A percentile compares a stretch with the other conserved stretches of the same genome.
These are phyloP conservation scores for Fusarium odoratissimum DNA, from an alignment of 2,329 filamentous ascomycete genomes.

Conservation along the genomic window DNA sequence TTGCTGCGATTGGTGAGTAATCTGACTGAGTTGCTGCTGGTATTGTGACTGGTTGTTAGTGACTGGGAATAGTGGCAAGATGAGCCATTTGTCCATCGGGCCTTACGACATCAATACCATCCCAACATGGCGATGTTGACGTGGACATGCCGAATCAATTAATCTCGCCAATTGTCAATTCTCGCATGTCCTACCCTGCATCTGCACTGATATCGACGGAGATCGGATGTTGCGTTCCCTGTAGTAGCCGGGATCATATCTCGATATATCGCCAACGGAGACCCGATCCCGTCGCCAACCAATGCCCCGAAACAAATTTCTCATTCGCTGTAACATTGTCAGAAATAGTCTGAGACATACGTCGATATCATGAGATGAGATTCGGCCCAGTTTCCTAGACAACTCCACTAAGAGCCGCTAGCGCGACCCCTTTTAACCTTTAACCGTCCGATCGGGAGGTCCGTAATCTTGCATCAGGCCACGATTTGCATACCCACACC, in stretches of 20 bases:
- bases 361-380: slow-evolving; percentile 1
- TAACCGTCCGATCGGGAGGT: slow-evolving; percentile 23
- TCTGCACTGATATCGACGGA: neutral
- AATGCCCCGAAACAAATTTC: neutral
- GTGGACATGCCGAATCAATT: neutral
- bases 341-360: neutral
- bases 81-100: neutral
- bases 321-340: neutral
- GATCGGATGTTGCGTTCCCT: neutral
- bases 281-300: neutral
- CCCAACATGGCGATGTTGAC: neutral
- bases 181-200: neutral
- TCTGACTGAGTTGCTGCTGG: fast-evolving
- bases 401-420: slow-evolving; percentile 5
- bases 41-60: fast-evolving
- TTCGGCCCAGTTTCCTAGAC: neutral
- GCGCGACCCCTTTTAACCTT: neutral
- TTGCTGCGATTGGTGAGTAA: neutral
- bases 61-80: neutral
- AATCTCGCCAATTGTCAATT: neutral
- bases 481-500: neutral
- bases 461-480: slow-evolving; percentile 18
- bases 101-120: neutral
- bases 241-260: neutral
- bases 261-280: neutral